phyloP scores from a whole-genome alignment of 371 early-diverging fungal genomes.

The Lichtheimia ornata region DNA sequence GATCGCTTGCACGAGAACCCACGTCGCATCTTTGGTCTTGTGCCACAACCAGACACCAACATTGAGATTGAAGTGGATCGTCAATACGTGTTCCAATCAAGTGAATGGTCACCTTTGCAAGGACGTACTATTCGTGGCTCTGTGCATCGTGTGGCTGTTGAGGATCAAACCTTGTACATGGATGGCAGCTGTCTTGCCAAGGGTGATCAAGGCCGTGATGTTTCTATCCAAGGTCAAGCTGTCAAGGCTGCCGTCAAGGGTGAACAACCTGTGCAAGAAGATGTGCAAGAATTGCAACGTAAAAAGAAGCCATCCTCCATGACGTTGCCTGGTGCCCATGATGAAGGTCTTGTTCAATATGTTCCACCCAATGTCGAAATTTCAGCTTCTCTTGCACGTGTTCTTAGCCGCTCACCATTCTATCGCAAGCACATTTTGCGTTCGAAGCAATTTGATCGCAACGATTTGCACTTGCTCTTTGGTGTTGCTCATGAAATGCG shows the following conservation, averaged over 20 bases:
- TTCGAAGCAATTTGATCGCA: slow-evolving; percentile 87
- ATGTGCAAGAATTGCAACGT: slow-evolving; percentile 11
- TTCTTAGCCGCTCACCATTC: slow-evolving; percentile 85
- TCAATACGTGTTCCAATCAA: slow-evolving; percentile 36
- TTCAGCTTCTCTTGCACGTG: slow-evolving; percentile 64
- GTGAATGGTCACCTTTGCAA: slow-evolving; percentile 48
- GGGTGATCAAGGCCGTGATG: slow-evolving; percentile 51
- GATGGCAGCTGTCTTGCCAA: slow-evolving; percentile 69
- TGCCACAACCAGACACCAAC: slow-evolving; percentile 85
- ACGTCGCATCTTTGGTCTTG: slow-evolving; percentile 83
- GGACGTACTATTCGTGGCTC: slow-evolving; percentile 56
- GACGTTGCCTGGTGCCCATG: slow-evolving; percentile 28
- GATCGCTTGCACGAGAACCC: slow-evolving; percentile 83
- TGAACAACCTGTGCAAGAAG: slow-evolving; percentile 14
- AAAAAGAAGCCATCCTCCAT: neutral
- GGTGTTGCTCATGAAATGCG: slow-evolving; percentile 98
- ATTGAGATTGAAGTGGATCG: slow-evolving; percentile 85
- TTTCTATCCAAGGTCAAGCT: slow-evolving; percentile 53
- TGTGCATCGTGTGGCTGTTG: slow-evolving; percentile 86
- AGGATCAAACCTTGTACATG: slow-evolving; percentile 80
- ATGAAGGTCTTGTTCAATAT: slow-evolving; percentile 37
- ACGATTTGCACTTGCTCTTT: slow-evolving; percentile 92
- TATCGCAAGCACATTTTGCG: slow-evolving; percentile 88
- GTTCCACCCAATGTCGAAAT: slow-evolving; percentile 46
- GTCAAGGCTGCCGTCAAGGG: slow-evolving; percentile 21